A percentile compares a stretch with the other conserved stretches of the same genome.
Conservation (phyloP, 2,329 filamentous ascomycete species). For the Aspergillus oerlinghausenensis region DNA sequence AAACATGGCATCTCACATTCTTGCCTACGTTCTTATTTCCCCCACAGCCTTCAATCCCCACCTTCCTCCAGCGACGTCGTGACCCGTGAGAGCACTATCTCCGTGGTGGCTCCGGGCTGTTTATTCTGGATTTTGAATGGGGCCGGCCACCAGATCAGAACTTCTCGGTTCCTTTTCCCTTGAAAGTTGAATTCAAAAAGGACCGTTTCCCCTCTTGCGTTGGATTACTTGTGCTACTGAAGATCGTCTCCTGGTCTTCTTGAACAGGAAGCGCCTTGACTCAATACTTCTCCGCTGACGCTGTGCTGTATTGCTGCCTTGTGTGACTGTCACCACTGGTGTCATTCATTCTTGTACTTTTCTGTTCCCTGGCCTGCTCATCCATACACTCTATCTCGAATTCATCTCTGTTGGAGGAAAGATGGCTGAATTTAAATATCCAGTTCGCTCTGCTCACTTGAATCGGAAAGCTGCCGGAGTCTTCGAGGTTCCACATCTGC, state of each 20-base stretch:
- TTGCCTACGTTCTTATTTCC: constrained; percentile 4
- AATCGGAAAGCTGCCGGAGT: constrained; percentile 6
- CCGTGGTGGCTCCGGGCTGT: constrained; percentile 6
- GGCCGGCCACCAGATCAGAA: background rate
- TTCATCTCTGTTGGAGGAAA: constrained; percentile 1
- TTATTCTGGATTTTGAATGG: constrained; percentile 4
- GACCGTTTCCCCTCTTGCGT: constrained; percentile 1
- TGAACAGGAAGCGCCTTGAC: background rate
- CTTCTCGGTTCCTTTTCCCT: background rate
- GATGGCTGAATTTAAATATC: constrained; percentile 20
- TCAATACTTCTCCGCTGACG: background rate
- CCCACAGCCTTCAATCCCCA: constrained; percentile 13
- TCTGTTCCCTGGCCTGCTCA: background rate
- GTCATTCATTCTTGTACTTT: background rate
- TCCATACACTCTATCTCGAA: background rate
- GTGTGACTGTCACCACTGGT: background rate
- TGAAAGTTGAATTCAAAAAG: constrained; percentile 1
- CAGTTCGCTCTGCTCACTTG: constrained; percentile 15
- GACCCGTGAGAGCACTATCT: constrained; percentile 3
- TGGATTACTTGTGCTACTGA: constrained; percentile 13
- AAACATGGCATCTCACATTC: background rate
- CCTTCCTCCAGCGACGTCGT: constrained; percentile 2
- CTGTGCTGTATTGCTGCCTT: background rate
- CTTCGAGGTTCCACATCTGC: constrained; percentile 24
- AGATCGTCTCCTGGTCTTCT: background rate